phyloP scores from a whole-genome alignment of 78 protist genomes.

The Dictyostelium intermedium region DNA sequence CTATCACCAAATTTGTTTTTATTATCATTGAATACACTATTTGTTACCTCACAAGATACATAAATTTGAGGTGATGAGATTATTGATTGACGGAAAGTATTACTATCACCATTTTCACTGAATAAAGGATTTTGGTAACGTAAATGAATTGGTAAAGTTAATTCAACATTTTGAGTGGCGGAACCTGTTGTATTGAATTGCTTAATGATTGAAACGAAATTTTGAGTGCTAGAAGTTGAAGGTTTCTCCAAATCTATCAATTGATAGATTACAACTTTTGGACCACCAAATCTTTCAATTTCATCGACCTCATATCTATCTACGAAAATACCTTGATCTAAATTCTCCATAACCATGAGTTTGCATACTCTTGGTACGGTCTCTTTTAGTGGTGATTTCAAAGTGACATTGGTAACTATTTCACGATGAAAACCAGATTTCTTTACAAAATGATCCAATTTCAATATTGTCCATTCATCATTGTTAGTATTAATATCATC shows the following conservation, averaged over 20 bases:
- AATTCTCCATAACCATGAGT: constrained; percentile 16
- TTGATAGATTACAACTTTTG: constrained; percentile 44
- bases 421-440: constrained; percentile 68
- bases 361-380: neutral
- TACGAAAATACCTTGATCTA: constrained; percentile 63
- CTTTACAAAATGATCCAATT: neutral
- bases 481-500: no score
- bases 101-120: neutral
- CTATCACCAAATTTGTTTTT: neutral
- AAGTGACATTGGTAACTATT: neutral
- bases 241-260: constrained; percentile 72
- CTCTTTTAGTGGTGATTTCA: neutral
- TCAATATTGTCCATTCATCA: neutral
- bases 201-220: constrained; percentile 1
- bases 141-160: constrained; percentile 53
- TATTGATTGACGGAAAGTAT: neutral
- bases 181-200: neutral
- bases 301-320: constrained; percentile 64
- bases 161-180: neutral
- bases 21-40: neutral
- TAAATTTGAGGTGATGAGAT: constrained; percentile 4
- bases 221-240: constrained; percentile 45
- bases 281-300: constrained; percentile 65
- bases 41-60: neutral
- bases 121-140: constrained; percentile 60